Evolutionary conservation across 2,329 filamentous ascomycete species (phyloP), one percentile per base, ranked within the genome.

Genomic region (Dactylellina sp.): DNA sequence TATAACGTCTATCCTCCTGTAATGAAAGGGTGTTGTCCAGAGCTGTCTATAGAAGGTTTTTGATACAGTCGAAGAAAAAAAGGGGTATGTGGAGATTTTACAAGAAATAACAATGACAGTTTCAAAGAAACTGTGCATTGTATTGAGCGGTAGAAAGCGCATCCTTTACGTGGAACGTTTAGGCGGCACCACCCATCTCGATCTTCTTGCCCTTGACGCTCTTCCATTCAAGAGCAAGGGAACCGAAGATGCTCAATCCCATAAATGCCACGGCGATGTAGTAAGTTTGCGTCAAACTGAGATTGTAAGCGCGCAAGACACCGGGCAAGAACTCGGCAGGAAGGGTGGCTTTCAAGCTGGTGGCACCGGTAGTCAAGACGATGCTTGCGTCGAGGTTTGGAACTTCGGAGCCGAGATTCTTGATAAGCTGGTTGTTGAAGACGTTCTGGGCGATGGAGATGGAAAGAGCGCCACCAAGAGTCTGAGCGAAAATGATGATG

Each of bases 291-390:
- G 83, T 81, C 76, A 88, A 78, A 0, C 85, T 85, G 1, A 76
- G 76, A 80, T 85, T 83, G 78, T 86, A 86, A 0, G 84, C 84
- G 22, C 80, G 77, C 11, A 86, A 79, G 18, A 86, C 85, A 0
- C 79, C 78, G 3, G 81, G 79, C 1, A 84, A 78, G 3, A 81
- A 81, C 32, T 83, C 82, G n/a, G 81, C 77, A 42, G 82, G 82
- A 11, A 80, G 78, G 78, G 85, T 79, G 4, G 78, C 64, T 28
- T 77, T 79, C 18, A 87, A 81, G 0, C 86, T 82, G 1, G 83
- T 84, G 7, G 85, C 86, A 61, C 86, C 86, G 55, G 82, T 84
- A 77, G 85, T 82, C 78, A 86, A 83, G 75, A 88, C 85, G 57
- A 83, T 77, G 5, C 79, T 77, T 0, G 84, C 81, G 39, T 85